These are phyloP conservation scores for carrot (Daucus carota) DNA, from an alignment of 129 eudicot genomes.

Conservation along the genomic window DNA sequence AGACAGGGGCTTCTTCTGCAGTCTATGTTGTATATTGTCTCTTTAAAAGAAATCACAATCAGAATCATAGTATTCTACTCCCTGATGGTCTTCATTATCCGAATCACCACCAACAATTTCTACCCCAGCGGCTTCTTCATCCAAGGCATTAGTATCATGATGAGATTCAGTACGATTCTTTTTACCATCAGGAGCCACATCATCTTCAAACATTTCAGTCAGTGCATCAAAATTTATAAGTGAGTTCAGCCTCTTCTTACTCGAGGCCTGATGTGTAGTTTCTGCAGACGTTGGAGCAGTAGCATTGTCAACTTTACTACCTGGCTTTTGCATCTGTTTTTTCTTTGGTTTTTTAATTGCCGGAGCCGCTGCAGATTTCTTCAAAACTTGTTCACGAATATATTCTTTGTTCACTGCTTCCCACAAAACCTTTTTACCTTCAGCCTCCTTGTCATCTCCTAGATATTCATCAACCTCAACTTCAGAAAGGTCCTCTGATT, in stretches of 20 bases:
- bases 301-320: background rate
- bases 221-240: conserved; percentile 4
- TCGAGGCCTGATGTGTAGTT: background rate
- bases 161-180: background rate
- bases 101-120: background rate
- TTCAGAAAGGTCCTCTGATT: conserved; percentile 5
- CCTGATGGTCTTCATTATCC: background rate
- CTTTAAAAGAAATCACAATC: background rate
- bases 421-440: conserved; percentile 13
- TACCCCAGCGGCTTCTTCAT: background rate
- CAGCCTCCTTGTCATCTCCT: background rate
- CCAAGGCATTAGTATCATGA: background rate
- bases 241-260: conserved; percentile 10
- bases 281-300: background rate
- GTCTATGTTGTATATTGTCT: background rate
- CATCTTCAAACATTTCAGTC: conserved; percentile 7
- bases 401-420: conserved; percentile 11
- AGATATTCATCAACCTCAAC: conserved; percentile 6
- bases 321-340: background rate
- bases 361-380: background rate
- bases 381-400: conserved; percentile 1
- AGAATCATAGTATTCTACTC: background rate
- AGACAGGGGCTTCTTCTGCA: background rate
- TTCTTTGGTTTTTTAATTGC: background rate
- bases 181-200: background rate